Base-by-base conservation (phyloP, 2,329 filamentous ascomycete genomes). In the Raffaelea albimanens region DNA sequence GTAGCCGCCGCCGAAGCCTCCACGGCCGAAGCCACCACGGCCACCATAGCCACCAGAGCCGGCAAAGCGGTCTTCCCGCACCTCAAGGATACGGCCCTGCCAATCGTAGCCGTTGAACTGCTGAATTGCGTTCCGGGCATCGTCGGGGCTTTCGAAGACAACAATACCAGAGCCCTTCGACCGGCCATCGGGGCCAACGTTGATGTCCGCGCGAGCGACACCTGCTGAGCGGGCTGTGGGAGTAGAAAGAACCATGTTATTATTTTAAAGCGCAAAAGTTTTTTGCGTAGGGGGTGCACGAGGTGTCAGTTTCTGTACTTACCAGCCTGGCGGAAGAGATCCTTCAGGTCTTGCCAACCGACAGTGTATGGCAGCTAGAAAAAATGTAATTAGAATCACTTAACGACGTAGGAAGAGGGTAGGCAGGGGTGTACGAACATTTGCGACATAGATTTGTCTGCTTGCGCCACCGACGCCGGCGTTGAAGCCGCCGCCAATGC, bases 51-150 rank as follows among this genome's bases (percentile, higher is more conserved):
- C 67, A 40, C 63, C 64, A 22, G 68, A 66, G 51, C 80, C 82
- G 50, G 93, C 93, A 63, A 90, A 98, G 49, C 93, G 85, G 62
- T 98, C 93, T 67, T 97, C 91, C 53, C 93, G 89, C 53, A 98
- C 93, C 65, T 98, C 93, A 44, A 98, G 80, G 45, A 83, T 72
- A 50, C 93, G 85, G 11, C 93, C 93, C 65, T 97, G 91, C 93
- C 93, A 98, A 55, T 98, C 93, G 63, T 95, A 97, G 50, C 93
- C 93, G 63, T 97, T 96, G 75, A 97, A 98, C 57, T 96, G 90
- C 61, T 89, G 83, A 55, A 98, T 98, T 20, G 93, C 93, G 61
- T 89, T 95, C 56, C 89, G 87, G 39, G 93, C 91, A 67, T 98
- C 93, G 50, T 97, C 90, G 2, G 89, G 81, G 49, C 83, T 91